Percentiles rank a stretch among this genome's conserved stretches.
phyloP scores from a whole-genome alignment of 2,329 filamentous ascomycete genomes.

The Aspergillus quadrilineatus region DNA sequence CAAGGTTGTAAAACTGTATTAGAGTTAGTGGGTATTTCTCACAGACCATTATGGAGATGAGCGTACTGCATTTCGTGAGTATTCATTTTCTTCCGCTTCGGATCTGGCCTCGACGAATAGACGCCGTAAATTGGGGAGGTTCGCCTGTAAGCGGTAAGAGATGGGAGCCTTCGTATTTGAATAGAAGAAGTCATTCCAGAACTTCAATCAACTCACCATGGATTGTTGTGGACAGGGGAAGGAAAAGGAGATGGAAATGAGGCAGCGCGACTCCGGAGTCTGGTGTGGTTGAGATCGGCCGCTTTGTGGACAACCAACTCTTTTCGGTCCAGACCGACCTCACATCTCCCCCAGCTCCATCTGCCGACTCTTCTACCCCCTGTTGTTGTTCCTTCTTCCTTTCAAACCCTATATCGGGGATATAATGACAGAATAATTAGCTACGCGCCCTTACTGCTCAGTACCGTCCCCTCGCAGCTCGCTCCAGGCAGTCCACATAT shows the following conservation, averaged over 20 bases:
- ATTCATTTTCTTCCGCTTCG: conserved; percentile 89
- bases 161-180: not conserved
- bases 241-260: not conserved
- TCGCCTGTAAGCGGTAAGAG: conserved; percentile 31
- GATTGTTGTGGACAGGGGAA: conserved; percentile 17
- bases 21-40: conserved; percentile 3
- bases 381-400: not conserved
- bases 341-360: conserved; percentile 8
- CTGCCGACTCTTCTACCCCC: not conserved
- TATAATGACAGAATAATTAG: conserved; percentile 5
- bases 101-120: conserved; percentile 93
- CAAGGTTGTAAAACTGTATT: conserved; percentile 84
- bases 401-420: not conserved
- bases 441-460: conserved; percentile 7
- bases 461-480: conserved; percentile 4
- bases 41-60: not conserved
- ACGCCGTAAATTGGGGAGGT: conserved; percentile 86
- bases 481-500: conserved; percentile 19
- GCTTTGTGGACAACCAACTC: conserved; percentile 15
- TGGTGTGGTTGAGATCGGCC: conserved; percentile 10
- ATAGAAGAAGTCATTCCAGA: not conserved
- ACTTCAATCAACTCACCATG: conserved; percentile 21
- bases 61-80: conserved; percentile 86
- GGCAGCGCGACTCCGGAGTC: not conserved
- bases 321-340: conserved; percentile 15